These are phyloP conservation scores for Lasiodiplodia gonubiensis DNA, from an alignment of 2,329 filamentous ascomycete species.

Conservation along the genomic window DNA sequence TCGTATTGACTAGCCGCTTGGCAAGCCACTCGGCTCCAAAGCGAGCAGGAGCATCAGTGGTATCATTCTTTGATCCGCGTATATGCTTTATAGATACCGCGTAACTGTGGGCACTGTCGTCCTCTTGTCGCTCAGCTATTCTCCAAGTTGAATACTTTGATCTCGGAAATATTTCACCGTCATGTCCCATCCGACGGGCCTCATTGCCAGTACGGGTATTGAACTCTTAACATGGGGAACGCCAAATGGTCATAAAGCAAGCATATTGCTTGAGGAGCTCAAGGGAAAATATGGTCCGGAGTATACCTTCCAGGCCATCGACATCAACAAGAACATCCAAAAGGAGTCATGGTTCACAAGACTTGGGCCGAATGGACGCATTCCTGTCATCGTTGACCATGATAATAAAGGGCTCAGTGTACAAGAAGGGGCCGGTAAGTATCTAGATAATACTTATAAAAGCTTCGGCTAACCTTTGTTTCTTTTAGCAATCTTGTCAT, in stretches of 20 bases:
- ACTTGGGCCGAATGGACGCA: conserved; percentile 68
- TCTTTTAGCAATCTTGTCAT: conserved; percentile 45
- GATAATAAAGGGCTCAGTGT: conserved; percentile 64
- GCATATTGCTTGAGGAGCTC: conserved; percentile 69
- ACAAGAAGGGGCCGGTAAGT: conserved; percentile 48
- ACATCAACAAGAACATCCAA: conserved; percentile 66
- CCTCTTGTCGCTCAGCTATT: too few relatives aligned
- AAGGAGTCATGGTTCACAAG: conserved; percentile 71
- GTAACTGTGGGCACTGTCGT: too few relatives aligned
- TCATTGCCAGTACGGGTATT: conserved; percentile 67
- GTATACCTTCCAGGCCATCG: conserved; percentile 64
- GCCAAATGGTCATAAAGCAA: conserved; percentile 60
- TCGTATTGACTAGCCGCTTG: too few relatives aligned
- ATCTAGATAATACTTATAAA: too few relatives aligned
- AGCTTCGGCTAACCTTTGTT: too few relatives aligned
- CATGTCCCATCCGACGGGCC: conserved; percentile 43
- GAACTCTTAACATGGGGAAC: conserved; percentile 66
- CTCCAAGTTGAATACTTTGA: too few relatives aligned
- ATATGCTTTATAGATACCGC: too few relatives aligned
- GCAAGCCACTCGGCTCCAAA: too few relatives aligned
- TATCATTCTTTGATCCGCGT: too few relatives aligned
- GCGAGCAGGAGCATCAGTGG: too few relatives aligned
- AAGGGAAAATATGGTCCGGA: conserved; percentile 67
- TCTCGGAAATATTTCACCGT: background rate
- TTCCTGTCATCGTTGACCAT: conserved; percentile 70